phyloP scores from a whole-genome alignment of 2,329 filamentous ascomycete genomes.

The Didymella keratinophila region DNA sequence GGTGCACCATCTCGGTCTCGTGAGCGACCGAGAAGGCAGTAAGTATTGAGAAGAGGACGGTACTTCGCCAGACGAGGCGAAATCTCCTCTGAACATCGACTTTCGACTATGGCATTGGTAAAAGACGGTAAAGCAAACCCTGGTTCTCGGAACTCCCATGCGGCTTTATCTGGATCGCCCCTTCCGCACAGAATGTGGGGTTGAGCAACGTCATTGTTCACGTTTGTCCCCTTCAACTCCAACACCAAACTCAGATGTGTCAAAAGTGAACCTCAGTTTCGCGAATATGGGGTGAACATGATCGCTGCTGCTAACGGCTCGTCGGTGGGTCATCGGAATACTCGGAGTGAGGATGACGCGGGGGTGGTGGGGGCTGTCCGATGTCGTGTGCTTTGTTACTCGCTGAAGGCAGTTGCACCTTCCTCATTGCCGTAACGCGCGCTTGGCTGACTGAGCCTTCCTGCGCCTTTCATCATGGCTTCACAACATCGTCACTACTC shows the following conservation, averaged over 20 bases:
- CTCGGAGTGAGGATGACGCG: slow-evolving; percentile 21
- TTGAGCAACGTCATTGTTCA: slow-evolving; percentile 6
- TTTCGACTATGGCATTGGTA: neutral
- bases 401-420: slow-evolving; percentile 31
- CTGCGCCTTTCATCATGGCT: slow-evolving; percentile 22
- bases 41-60: neutral
- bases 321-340: slow-evolving; percentile 5
- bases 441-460: slow-evolving; percentile 23
- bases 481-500: slow-evolving; percentile 20
- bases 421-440: slow-evolving; percentile 34
- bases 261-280: neutral
- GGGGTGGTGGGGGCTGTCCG: slow-evolving; percentile 14
- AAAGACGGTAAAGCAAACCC: slow-evolving; percentile 4
- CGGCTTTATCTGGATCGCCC: neutral
- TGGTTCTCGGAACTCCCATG: neutral
- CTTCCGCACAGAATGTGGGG: neutral
- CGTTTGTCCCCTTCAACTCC: neutral
- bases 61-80: neutral
- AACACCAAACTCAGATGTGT: neutral
- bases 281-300: neutral
- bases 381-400: slow-evolving; percentile 36
- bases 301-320: slow-evolving; percentile 2
- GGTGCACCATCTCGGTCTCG: neutral
- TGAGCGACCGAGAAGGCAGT: neutral
- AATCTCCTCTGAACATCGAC: neutral